phyloP scores from a whole-genome alignment of 371 early-diverging fungal genomes.

The Mortierella sp. region DNA sequence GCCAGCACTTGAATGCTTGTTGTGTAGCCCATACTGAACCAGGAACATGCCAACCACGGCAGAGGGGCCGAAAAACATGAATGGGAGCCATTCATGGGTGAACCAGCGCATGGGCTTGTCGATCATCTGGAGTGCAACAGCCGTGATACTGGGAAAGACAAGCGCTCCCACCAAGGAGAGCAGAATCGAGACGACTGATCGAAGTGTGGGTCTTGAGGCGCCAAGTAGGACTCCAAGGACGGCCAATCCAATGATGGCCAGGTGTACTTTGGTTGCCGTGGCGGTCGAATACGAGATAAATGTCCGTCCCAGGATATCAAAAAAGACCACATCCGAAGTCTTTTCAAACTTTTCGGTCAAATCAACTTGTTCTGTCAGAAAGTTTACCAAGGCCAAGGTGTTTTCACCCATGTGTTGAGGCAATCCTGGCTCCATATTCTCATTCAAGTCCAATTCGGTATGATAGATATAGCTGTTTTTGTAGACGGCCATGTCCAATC shows the following conservation, averaged over 20 bases:
- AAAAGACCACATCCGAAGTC: conserved; percentile 68
- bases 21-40: conserved; percentile 54
- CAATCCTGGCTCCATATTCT: conserved; percentile 66
- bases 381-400: conserved; percentile 63
- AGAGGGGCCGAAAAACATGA: conserved; percentile 65
- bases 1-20: conserved; percentile 21
- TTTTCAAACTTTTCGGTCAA: conserved; percentile 58
- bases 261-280: conserved; percentile 59
- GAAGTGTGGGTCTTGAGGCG: conserved; percentile 13
- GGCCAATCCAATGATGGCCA: conserved; percentile 21
- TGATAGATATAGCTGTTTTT: conserved; percentile 77
- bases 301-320: conserved; percentile 67
- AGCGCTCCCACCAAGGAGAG: conserved; percentile 58
- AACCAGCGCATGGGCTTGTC: conserved; percentile 73
- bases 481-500: conserved; percentile 79
- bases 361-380: conserved; percentile 60
- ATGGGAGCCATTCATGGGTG: conserved; percentile 65
- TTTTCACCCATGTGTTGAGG: conserved; percentile 81
- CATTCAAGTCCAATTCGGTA: conserved; percentile 71
- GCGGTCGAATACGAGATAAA: conserved; percentile 72
- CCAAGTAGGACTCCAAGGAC: conserved; percentile 1
- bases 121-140: conserved; percentile 55
- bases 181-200: conserved; percentile 45
- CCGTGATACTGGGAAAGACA: conserved; percentile 54
- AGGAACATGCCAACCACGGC: conserved; percentile 58